Evolutionary conservation across 495 filamentous ascomycete species (phyloP), one percentile per base, ranked within the genome.

Genomic region (Letharia columbiana): DNA sequence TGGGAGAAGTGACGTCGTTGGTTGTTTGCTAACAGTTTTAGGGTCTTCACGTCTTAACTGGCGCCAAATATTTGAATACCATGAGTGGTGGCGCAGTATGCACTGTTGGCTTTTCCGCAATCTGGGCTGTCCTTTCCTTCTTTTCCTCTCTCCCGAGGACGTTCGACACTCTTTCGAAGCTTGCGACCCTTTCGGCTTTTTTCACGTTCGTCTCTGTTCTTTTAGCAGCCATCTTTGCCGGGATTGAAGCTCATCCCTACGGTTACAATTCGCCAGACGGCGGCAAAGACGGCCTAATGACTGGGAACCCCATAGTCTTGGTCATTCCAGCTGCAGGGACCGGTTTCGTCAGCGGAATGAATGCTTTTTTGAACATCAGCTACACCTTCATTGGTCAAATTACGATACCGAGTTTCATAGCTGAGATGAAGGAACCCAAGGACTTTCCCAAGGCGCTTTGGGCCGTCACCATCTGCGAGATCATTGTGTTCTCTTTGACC

Each of bases 351-450:
- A 77, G 79, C 8, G 91, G 88, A 11, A 83, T 93, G 76, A 90
- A 83, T 60, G 91, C 91, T 3, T 94, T 94, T 77, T 77, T 95
- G 69, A 96, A 96, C 74, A 95, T 96, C 72, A 86, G 84, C 75
- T 96, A 94, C 75, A 96, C 91, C 10, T 94, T 96, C 76, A 94
- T 96, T 68, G 91, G 91, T 6, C 91, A 96, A 73, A 96, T 96
- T 74, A 96, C 91, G 0, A 80, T 96, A 35, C 91, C 91, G 4
- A 90, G 86, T 70, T 96, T 96, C 79, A 96, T 96, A 68, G 91
- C 91, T 7, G 91, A 96, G 73, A 96, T 96, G 91, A 86, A 84
- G 72, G 83, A 94, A 45, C 91, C 91, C 0, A 82, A 81, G 65
- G 91, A 96, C 68, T 96, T 96, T 74, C 91, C 90, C 72, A 95